phyloP scores from a whole-genome alignment of 305 asterid genomes.

The Fraxinus paxiana region DNA sequence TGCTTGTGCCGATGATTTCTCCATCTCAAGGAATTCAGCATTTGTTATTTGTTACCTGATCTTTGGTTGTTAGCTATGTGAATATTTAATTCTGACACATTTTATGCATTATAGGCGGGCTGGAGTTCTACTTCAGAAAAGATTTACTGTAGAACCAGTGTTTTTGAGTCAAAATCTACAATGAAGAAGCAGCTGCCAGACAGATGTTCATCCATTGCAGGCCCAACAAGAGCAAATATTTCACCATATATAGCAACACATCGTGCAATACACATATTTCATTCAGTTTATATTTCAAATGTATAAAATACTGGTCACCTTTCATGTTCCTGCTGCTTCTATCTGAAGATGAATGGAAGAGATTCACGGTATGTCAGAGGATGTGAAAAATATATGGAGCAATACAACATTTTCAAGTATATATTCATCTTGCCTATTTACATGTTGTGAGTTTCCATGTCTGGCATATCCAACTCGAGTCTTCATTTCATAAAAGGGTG shows the following conservation, averaged over 20 bases:
- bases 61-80: background rate
- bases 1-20: background rate
- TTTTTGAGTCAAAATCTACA: background rate
- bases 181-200: background rate
- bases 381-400: background rate
- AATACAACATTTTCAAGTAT: background rate
- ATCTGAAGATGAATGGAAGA: background rate
- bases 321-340: background rate
- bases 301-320: background rate
- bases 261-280: background rate
- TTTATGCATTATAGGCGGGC: background rate
- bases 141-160: background rate
- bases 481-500: background rate
- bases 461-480: background rate
- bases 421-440: background rate
- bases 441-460: background rate
- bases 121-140: background rate
- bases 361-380: background rate
- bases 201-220: background rate
- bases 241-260: background rate
- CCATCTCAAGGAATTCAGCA: background rate
- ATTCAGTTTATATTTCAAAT: background rate
- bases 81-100: background rate
- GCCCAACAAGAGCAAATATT: background rate
- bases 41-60: background rate